Evolutionary conservation across 208 protist genomes (phyloP).

Genomic region (Leptomonas seymouri): DNA sequence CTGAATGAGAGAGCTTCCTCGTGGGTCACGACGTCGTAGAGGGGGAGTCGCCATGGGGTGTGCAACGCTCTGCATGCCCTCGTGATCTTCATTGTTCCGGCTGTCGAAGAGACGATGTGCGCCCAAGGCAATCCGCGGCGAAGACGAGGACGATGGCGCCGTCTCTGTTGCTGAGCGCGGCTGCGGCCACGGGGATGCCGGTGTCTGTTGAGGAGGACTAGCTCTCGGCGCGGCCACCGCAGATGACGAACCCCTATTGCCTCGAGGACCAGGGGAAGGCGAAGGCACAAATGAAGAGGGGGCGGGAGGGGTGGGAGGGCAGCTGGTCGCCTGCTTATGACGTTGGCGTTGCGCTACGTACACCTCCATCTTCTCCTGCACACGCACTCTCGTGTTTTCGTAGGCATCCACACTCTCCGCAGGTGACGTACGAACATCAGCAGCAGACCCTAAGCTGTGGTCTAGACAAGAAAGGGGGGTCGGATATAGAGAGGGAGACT

Average conservation of each 20-base stretch:
- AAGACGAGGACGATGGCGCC: neutral
- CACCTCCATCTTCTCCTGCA: conserved; percentile 15
- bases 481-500: neutral
- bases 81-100: neutral
- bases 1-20: conserved; percentile 12
- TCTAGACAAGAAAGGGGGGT: neutral
- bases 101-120: conserved; percentile 16
- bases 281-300: neutral
- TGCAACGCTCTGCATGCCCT: neutral
- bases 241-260: neutral
- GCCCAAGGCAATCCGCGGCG: conserved; percentile 5
- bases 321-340: neutral
- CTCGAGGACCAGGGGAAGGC: neutral
- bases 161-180: conserved; percentile 9
- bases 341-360: conserved; percentile 11
- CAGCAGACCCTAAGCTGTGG: neutral
- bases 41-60: neutral
- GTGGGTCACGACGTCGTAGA: neutral
- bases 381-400: neutral
- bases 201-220: neutral
- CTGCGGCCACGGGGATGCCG: conserved; percentile 18
- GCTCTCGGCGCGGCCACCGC: no score
- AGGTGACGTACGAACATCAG: neutral
- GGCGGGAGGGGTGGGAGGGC: neutral
- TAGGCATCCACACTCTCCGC: neutral